Percentiles rank a stretch among this genome's conserved stretches.
Conservation (phyloP, 441 rosid genomes). For the Lagerstroemia fauriei region DNA sequence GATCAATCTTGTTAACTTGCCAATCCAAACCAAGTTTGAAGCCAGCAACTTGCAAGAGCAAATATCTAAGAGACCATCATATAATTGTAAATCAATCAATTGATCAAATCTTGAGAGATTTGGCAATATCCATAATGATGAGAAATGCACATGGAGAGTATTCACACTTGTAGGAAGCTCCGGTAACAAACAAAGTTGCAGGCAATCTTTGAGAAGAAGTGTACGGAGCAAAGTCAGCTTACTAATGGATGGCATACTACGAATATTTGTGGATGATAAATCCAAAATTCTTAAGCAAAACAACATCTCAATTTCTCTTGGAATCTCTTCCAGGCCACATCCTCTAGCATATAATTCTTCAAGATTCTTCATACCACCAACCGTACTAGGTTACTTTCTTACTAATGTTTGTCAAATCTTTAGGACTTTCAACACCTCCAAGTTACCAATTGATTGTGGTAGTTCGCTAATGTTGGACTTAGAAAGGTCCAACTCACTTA, state of each 20-base stretch:
- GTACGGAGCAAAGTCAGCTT: no score
- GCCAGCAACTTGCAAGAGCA: no score
- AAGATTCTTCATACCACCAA: not conserved
- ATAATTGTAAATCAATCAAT: no score
- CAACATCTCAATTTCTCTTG: not conserved
- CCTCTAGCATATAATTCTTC: not conserved
- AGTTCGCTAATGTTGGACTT: not conserved
- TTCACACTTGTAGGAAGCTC: no score
- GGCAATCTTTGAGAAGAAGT: no score
- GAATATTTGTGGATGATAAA: not conserved
- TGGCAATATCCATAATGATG: no score
- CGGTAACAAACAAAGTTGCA: no score
- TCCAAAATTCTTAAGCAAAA: not conserved
- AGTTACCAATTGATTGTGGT: not conserved
- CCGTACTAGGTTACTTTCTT: not conserved
- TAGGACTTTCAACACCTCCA: not conserved
- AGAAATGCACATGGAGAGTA: no score
- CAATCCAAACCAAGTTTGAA: no score
- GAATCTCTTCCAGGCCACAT: not conserved
- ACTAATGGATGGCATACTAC: not conserved
- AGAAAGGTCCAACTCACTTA: not conserved
- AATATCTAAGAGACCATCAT: no score
- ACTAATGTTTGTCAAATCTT: not conserved
- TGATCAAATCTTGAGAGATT: no score
- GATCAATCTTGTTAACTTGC: no score